Evolutionary conservation across 495 filamentous ascomycete genomes (phyloP).

Genomic region (Penicillium herquei): DNA sequence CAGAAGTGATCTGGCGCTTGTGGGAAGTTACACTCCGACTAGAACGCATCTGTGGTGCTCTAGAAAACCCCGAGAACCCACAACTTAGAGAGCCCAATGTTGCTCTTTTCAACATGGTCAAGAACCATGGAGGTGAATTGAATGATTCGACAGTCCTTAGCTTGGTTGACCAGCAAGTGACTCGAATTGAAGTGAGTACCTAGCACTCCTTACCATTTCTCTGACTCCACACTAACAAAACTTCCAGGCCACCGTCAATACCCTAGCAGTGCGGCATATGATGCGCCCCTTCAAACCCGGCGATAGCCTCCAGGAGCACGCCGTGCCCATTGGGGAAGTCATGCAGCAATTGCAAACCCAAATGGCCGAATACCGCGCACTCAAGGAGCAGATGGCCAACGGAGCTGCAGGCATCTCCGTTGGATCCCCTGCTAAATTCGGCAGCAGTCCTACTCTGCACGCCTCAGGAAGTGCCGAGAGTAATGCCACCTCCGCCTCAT

Average conservation of each 20-base stretch:
- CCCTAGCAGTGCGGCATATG: conserved; percentile 65
- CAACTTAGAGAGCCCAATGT: conserved; percentile 71
- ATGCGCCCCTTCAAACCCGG: conserved; percentile 50
- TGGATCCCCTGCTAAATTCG: conserved; percentile 13
- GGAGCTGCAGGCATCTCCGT: conserved; percentile 31
- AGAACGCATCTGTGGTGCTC: conserved; percentile 84
- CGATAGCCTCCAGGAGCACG: conserved; percentile 47
- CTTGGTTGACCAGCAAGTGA: conserved; percentile 91
- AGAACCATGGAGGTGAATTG: conserved; percentile 77
- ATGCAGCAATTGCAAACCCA: conserved; percentile 47
- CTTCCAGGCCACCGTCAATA: conserved; percentile 59
- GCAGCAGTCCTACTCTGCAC: conserved; percentile 11
- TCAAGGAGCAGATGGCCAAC: conserved; percentile 46
- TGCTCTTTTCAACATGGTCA: conserved; percentile 79
- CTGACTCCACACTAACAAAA: conserved; percentile 8
- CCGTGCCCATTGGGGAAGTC: conserved; percentile 51
- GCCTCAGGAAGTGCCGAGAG: conserved; percentile 20
- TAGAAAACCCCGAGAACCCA: conserved; percentile 63
- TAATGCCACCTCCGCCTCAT: conserved; percentile 29
- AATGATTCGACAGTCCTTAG: conserved; percentile 81
- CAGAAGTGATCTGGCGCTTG: conserved; percentile 79
- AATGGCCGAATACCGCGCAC: conserved; percentile 49
- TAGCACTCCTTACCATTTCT: not conserved
- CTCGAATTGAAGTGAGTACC: conserved; percentile 82
- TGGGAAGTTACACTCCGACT: conserved; percentile 88